A percentile compares a stretch with the other conserved stretches of the same genome.
phyloP scores from a whole-genome alignment of 805 yeast genomes.

The Pichia deserticola region DNA sequence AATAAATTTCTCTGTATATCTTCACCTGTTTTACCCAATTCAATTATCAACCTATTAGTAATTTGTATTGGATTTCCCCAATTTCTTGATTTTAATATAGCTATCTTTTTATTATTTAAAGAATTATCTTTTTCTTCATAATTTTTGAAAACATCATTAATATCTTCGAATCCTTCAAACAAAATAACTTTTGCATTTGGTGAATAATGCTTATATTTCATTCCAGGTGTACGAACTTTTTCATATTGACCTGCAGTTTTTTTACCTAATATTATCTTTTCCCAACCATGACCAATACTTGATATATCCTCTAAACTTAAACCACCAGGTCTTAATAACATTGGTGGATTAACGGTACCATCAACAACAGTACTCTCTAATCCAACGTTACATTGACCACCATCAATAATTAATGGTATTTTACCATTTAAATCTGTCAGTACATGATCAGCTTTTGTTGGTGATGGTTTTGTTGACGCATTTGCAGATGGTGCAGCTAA shows the following conservation, averaged over 20 bases:
- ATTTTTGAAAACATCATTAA: constrained; percentile 28
- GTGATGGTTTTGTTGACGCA: constrained; percentile 91
- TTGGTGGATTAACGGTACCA: constrained; percentile 79
- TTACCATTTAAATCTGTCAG: constrained; percentile 68
- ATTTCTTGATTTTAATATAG: constrained; percentile 40
- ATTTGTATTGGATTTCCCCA: constrained; percentile 21
- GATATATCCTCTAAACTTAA: constrained; percentile 71
- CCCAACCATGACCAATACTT: constrained; percentile 55
- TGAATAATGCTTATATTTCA: constrained; percentile 94
- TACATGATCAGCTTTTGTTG: constrained; percentile 85
- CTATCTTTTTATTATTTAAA: constrained; percentile 32
- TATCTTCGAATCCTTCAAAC: constrained; percentile 44
- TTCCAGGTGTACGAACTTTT: constrained; percentile 87
- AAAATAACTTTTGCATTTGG: constrained; percentile 80
- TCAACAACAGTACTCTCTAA: constrained; percentile 93
- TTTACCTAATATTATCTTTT: constrained; percentile 52
- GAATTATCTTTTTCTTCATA: constrained; percentile 11
- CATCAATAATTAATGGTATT: constrained; percentile 83
- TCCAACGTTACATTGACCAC: constrained; percentile 84
- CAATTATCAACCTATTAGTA: constrained; percentile 5
- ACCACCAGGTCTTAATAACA: constrained; percentile 92
- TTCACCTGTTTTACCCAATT: constrained; percentile 39
- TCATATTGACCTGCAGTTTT: constrained; percentile 58
- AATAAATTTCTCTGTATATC: constrained; percentile 75
- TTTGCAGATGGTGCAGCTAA: constrained; percentile 98